A percentile compares a stretch with the other conserved stretches of the same genome.
These are phyloP conservation scores for Calonectria hawksworthii DNA, from an alignment of 2,329 filamentous ascomycete genomes.

Conservation along the genomic window DNA sequence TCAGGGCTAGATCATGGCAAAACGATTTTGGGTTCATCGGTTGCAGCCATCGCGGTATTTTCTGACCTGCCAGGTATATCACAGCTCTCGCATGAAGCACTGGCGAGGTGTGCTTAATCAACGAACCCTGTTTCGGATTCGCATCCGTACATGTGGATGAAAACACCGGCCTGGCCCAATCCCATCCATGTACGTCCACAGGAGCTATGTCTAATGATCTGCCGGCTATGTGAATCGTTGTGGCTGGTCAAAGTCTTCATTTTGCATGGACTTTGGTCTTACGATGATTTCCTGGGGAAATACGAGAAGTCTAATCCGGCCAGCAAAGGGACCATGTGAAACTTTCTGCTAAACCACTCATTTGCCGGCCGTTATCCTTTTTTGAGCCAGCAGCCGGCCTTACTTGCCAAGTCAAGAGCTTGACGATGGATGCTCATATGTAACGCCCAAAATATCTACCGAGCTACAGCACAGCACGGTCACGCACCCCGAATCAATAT, in stretches of 20 bases:
- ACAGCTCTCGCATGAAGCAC: neutral
- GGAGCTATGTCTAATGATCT: neutral
- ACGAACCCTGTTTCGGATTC: neutral
- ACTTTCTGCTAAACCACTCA: neutral
- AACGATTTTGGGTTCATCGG: neutral
- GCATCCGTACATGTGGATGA: neutral
- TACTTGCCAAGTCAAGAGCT: neutral
- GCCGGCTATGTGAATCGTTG: neutral
- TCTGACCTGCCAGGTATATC: neutral
- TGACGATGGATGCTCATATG: neutral
- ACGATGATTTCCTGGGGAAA: constrained; percentile 26
- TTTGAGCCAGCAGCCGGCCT: neutral
- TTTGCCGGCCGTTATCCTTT: neutral
- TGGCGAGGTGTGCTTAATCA: neutral
- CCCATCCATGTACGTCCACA: neutral
- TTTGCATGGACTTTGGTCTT: neutral
- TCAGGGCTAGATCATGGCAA: constrained; percentile 23
- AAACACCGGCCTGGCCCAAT: neutral
- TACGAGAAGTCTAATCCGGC: constrained; percentile 16
- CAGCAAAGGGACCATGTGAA: neutral
- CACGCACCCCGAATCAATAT: neutral
- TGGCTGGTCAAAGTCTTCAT: neutral
- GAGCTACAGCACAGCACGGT: neutral
- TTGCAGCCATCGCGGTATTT: constrained; percentile 17
- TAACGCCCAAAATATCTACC: no score